Evolutionary conservation across 495 filamentous ascomycete species (phyloP), one percentile per base, ranked within the genome.

Genomic region (Aspergillus saccharolyticus): DNA sequence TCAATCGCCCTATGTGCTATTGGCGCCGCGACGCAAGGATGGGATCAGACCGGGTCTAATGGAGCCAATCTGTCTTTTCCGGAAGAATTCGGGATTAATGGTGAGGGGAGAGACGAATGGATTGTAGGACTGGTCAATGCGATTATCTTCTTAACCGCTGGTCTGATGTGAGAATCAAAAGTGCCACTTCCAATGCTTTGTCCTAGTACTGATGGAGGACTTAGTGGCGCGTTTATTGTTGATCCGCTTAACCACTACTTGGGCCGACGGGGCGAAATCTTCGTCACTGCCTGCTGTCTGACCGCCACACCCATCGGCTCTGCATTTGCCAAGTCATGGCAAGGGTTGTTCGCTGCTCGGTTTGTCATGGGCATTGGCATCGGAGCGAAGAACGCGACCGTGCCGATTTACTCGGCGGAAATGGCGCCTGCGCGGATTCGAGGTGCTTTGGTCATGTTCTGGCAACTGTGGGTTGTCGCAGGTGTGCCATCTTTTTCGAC

Each of bases 11-110:
- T 72, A 20, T 72, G 70, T 55, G 68, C 70, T 22, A 20, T 74
- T 21, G 71, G 70, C 2, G 71, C 71, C 9, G 71, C 71, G 5
- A 74, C 68, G 1, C 71, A 74, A 57, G 80, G 80, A 25, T 87
- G 83, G 85, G 85, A 87, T 68, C 83, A 88, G 62, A 86, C 85
- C 4, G 85, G 84, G 7, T 80, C 81, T 48, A 88, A 88, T 59
- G 85, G 85, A 20, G 85, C 85, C 24, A 87, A 87, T 57, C 59
- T 88, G 57, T 72, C 74, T 7, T 88, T 85, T 66, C 80, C 78
- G 0, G 24, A 65, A 12, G 79, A 77, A 21, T 83, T 88, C 49
- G 74, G 74, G 4, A 80, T 86, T 28, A 67, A 67, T 1, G 66
- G 74, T 4, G 42, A 52, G 18, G 66, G 67, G 4, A 60, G 54